A percentile compares a stretch with the other conserved stretches of the same genome.
Conservation (phyloP, 1,284 basidiomycete genomes). For the Melampsora medusae region DNA sequence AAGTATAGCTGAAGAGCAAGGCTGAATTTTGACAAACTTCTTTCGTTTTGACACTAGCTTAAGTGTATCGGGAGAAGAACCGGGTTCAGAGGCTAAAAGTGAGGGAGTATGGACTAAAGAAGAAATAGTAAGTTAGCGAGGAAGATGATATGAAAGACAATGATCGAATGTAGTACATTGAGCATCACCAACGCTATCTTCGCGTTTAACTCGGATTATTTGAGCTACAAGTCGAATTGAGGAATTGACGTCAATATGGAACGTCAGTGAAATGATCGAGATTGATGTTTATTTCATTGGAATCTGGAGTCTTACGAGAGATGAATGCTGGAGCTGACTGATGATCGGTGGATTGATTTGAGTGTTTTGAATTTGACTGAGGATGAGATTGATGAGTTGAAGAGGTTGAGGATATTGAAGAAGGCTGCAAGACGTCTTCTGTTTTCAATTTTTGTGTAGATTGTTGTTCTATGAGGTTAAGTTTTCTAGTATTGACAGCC, state of each 20-base stretch:
- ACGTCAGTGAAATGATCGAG: not conserved
- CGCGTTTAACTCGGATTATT: not conserved
- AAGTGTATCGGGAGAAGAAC: not conserved
- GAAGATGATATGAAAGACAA: not conserved
- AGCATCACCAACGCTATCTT: not conserved
- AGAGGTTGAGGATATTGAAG: not conserved
- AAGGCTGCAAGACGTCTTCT: not conserved
- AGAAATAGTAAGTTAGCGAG: not conserved
- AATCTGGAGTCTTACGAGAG: not conserved
- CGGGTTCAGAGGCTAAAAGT: not conserved
- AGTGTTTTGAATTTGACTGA: not conserved
- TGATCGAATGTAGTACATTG: not conserved
- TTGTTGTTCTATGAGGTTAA: not conserved
- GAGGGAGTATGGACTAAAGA: not conserved
- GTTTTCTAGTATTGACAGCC: slow-evolving; percentile 1
- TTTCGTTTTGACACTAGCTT: slow-evolving; percentile 9
- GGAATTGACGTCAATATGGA: not conserved
- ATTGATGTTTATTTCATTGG: not conserved
- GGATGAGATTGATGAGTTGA: not conserved
- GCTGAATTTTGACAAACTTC: slow-evolving; percentile 28
- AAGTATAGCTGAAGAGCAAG: slow-evolving; percentile 38
- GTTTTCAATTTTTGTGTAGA: not conserved
- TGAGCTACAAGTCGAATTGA: not conserved
- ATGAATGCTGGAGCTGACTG: not conserved
- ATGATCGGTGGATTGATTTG: not conserved